Conservation (phyloP, 495 filamentous ascomycete species). For the Penicillium ochrochloron region DNA sequence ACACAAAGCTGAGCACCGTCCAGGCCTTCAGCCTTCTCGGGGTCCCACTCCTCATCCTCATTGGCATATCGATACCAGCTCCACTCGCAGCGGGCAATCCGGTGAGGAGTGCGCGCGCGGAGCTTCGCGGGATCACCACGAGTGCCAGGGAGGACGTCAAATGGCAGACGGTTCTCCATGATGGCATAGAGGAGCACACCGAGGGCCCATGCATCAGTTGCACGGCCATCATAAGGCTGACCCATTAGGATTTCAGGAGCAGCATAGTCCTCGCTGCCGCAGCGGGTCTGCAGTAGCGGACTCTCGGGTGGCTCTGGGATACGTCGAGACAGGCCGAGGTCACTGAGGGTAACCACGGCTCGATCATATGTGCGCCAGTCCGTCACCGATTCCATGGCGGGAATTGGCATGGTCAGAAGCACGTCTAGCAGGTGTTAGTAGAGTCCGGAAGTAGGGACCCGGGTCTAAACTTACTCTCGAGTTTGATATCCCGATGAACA, state of each 20-base stretch:
- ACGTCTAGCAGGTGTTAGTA: slow-evolving; percentile 65
- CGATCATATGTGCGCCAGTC: slow-evolving; percentile 76
- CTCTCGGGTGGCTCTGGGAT: slow-evolving; percentile 73
- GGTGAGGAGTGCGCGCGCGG: slow-evolving; percentile 79
- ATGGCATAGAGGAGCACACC: slow-evolving; percentile 93
- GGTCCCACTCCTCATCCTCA: slow-evolving; percentile 72
- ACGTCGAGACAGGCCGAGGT: slow-evolving; percentile 86
- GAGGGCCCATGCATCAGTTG: slow-evolving; percentile 92
- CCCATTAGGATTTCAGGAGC: slow-evolving; percentile 95
- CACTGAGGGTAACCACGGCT: slow-evolving; percentile 85
- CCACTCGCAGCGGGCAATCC: slow-evolving; percentile 96
- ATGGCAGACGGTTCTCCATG: slow-evolving; percentile 88
- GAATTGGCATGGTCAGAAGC: slow-evolving; percentile 76
- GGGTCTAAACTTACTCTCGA: slow-evolving; percentile 75
- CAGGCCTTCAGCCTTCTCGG: slow-evolving; percentile 61
- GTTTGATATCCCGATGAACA: slow-evolving; percentile 95
- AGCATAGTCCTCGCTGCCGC: slow-evolving; percentile 96
- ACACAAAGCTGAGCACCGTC: slow-evolving; percentile 78
- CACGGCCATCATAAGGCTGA: slow-evolving; percentile 90
- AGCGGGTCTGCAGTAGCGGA: slow-evolving; percentile 80
- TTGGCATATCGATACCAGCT: slow-evolving; percentile 84
- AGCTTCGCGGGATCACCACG: slow-evolving; percentile 70
- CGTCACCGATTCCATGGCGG: slow-evolving; percentile 51
- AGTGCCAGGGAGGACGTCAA: slow-evolving; percentile 80
- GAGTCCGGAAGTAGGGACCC: background rate